A percentile compares a stretch with the other conserved stretches of the same genome.
These are phyloP conservation scores for Leccinum sublutescens DNA, from an alignment of 768 basidiomycete genomes.

Conservation along the genomic window DNA sequence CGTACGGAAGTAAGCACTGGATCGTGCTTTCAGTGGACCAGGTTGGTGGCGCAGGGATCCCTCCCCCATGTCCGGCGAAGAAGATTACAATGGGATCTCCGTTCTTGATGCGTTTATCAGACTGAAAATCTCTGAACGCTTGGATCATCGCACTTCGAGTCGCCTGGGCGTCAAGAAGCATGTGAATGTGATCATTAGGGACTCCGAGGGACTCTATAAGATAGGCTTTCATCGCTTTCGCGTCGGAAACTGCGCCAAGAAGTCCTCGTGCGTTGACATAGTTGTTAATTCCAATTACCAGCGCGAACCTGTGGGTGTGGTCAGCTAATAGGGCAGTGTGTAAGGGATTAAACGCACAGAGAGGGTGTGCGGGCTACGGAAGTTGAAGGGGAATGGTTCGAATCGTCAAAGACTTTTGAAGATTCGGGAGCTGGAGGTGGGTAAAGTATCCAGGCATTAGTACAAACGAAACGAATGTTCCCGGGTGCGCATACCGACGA, in stretches of 20 bases:
- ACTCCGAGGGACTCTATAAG: slow-evolving; percentile 32
- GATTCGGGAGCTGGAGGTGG: background rate
- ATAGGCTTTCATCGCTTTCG: slow-evolving; percentile 37
- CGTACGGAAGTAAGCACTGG: too few species aligned
- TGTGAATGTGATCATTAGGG: slow-evolving; percentile 35
- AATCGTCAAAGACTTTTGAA: background rate
- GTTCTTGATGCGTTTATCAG: slow-evolving; percentile 24
- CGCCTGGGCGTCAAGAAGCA: slow-evolving; percentile 37
- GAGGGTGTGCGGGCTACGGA: background rate
- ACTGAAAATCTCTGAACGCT: slow-evolving; percentile 22
- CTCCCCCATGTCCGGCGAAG: slow-evolving; percentile 45
- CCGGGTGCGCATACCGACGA: background rate
- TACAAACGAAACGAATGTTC: background rate
- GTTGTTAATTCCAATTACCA: slow-evolving; percentile 44
- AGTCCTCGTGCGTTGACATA: slow-evolving; percentile 34
- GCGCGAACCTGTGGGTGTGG: slow-evolving; percentile 26
- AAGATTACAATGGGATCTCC: slow-evolving; percentile 41
- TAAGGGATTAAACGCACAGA: background rate
- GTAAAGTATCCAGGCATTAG: background rate
- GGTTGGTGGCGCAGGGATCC: slow-evolving; percentile 28
- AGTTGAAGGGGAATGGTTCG: background rate
- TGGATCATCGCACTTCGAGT: slow-evolving; percentile 36
- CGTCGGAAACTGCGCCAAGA: slow-evolving; percentile 39
- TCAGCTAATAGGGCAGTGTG: background rate
- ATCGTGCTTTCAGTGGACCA: slow-evolving; percentile 7